Base-by-base conservation (phyloP, 495 filamentous ascomycete species). In the Daldinia loculata region DNA sequence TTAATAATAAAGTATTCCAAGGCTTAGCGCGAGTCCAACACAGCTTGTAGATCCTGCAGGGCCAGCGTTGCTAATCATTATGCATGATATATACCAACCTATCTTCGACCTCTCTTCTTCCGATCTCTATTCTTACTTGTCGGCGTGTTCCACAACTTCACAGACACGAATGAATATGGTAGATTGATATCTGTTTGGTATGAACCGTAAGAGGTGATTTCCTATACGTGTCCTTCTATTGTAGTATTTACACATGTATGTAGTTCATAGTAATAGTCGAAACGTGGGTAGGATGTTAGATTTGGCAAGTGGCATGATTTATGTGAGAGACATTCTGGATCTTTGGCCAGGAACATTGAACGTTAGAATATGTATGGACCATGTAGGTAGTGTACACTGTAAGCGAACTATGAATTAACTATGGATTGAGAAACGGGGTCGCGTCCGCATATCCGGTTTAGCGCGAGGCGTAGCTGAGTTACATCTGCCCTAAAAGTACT, bases 381-480 rank as follows among this genome's bases (percentile, higher is more conserved):
- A 19, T n/a, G 12, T 9, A 29, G 14, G 15, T n/a, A 22, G 32
- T 32, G 22, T n/a, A n/a, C n/a, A n/a, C n/a, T n/a, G n/a, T 26
- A 51, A 51, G 50, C 22, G 26, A 30, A 53, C 12, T 53, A 30
- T 30, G 26, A 53, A 53, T 27, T 53, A 12, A 27, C 50, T 30
- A 53, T 53, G 27, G 14, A 8, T 53, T 15, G 2, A 30, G 24
- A 53, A 66, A 62, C 27, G 66, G 66, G 66, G 59, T 66, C 65
- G 61, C 67, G 27, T 70, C 51, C 30, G 50, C 63, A 34, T 17
- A 72, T 67, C 15, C 6, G 68, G 75, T 62, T 58, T 77, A 74
- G 75, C 53, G 43, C 58, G 69, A 72, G 75, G 75, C 75, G 70
- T 60, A 14, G 43, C 19, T 59, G 62, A 63, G 70, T 77, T 55